Percentiles rank a stretch among this genome's conserved stretches.
Conservation (phyloP, 2,329 filamentous ascomycete species). For the Neopestalotiopsis sp. region DNA sequence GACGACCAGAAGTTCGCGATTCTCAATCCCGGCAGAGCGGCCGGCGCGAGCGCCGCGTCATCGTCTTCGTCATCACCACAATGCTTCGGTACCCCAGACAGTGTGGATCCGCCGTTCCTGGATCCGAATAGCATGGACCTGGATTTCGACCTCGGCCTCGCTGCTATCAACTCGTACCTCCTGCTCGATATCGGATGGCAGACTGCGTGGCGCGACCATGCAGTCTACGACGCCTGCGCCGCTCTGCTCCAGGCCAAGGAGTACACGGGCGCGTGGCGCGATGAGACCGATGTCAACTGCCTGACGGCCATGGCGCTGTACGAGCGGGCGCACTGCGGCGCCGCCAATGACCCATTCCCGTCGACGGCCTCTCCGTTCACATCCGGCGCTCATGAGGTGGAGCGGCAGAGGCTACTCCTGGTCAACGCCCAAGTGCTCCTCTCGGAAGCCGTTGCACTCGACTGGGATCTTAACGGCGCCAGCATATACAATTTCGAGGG, state of each 20-base stretch:
- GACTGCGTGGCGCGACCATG: constrained; percentile 8
- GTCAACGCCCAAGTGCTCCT: background rate
- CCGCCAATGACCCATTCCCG: too few species aligned
- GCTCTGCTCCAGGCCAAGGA: background rate
- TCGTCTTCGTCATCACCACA: background rate
- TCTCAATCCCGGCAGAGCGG: background rate
- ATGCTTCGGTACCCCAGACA: too few species aligned
- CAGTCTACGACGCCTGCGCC: constrained; percentile 1
- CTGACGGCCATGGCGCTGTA: constrained; percentile 20
- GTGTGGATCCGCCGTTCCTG: too few species aligned
- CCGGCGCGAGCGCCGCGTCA: background rate
- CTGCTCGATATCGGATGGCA: constrained; percentile 17
- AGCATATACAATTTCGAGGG: constrained; percentile 19
- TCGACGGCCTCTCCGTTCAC: background rate
- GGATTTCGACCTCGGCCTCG: background rate
- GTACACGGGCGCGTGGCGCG: background rate
- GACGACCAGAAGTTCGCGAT: background rate
- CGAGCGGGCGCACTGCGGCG: constrained; percentile 1
- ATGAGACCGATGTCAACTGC: constrained; percentile 18
- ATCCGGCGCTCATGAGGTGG: background rate
- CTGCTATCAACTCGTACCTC: constrained; percentile 6
- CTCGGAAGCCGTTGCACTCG: constrained; percentile 12
- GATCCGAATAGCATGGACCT: too few species aligned
- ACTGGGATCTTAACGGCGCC: constrained; percentile 16
- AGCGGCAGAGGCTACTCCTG: background rate